Evolutionary conservation across 441 rosid species (phyloP).

Genomic region (Syzygium syzygioides): DNA sequence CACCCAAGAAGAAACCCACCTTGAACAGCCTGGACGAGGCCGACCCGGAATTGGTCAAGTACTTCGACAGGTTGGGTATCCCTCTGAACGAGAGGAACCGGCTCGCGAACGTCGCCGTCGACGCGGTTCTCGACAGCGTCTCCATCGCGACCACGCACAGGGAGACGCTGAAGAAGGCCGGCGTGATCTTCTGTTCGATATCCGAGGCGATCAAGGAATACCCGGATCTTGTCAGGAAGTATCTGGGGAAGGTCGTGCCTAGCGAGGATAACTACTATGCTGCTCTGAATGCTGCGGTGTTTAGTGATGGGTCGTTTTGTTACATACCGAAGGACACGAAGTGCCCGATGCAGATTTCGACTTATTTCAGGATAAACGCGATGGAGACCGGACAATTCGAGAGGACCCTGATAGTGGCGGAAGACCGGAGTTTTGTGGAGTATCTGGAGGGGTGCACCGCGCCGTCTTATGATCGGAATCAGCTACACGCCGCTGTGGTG

Average conservation of each 20-base stretch:
- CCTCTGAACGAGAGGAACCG: conserved; percentile 76
- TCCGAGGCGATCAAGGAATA: conserved; percentile 74
- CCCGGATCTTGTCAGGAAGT: conserved; percentile 74
- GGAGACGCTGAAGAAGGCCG: conserved; percentile 62
- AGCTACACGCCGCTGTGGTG: conserved; percentile 94
- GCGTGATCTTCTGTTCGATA: conserved; percentile 86
- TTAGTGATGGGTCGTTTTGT: conserved; percentile 86
- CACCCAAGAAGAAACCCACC: conserved; percentile 78
- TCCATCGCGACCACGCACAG: conserved; percentile 84
- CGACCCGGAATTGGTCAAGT: conserved; percentile 68
- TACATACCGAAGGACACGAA: conserved; percentile 76
- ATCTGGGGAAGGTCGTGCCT: conserved; percentile 84
- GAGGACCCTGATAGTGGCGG: conserved; percentile 95
- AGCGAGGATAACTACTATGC: conserved; percentile 80
- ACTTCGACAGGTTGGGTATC: conserved; percentile 68
- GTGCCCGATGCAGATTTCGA: conserved; percentile 92
- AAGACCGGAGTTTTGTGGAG: conserved; percentile 85
- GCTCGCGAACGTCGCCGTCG: conserved; percentile 85
- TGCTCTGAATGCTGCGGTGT: conserved; percentile 82
- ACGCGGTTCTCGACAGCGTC: conserved; percentile 89
- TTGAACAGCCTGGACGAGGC: conserved; percentile 85
- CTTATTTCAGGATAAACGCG: conserved; percentile 80
- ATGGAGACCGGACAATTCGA: conserved; percentile 96
- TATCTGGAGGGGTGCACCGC: conserved; percentile 97
- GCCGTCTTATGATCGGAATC: conserved; percentile 80